Evolutionary conservation across 2,329 filamentous ascomycete species (phyloP).

Genomic region (Colletotrichum somersetense): DNA sequence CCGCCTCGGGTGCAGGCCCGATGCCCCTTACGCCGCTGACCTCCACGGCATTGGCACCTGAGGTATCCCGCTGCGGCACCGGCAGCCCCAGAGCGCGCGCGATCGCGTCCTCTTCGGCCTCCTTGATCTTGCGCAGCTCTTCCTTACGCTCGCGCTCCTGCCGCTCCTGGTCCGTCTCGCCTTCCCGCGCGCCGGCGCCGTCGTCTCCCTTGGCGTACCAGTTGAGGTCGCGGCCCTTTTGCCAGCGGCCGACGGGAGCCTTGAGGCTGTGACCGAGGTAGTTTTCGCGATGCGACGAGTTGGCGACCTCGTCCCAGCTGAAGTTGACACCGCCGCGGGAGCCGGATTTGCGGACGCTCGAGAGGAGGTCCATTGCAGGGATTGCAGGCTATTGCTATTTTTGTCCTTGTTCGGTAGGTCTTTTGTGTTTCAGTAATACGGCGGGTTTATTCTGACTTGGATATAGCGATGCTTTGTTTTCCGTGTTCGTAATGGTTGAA

Average conservation of each 20-base stretch:
- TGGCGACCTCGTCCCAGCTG: conserved; percentile 94
- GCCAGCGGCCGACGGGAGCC: conserved; percentile 93
- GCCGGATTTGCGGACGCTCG: conserved; percentile 89
- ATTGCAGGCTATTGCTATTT: background rate
- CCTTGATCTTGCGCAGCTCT: conserved; percentile 85
- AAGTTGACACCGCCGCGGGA: conserved; percentile 96
- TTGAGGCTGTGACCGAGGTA: conserved; percentile 91
- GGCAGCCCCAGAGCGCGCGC: conserved; percentile 85
- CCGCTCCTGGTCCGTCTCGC: conserved; percentile 70
- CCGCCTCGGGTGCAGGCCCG: conserved; percentile 45
- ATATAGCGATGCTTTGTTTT: background rate
- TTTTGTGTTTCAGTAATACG: background rate
- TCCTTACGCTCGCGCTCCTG: conserved; percentile 74
- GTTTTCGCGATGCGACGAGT: conserved; percentile 88
- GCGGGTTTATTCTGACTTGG: background rate
- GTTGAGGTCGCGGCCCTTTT: conserved; percentile 77
- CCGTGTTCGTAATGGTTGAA: background rate
- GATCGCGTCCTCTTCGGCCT: conserved; percentile 93
- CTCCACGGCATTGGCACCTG: conserved; percentile 77
- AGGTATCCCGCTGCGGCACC: conserved; percentile 69
- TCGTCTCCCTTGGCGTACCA: conserved; percentile 73
- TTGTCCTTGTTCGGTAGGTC: background rate
- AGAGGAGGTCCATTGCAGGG: conserved; percentile 85
- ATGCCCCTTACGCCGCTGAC: conserved; percentile 60
- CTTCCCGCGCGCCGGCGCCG: conserved; percentile 59